phyloP scores from a whole-genome alignment of 1,284 basidiomycete species.

The Fomitopsis pinicola region DNA sequence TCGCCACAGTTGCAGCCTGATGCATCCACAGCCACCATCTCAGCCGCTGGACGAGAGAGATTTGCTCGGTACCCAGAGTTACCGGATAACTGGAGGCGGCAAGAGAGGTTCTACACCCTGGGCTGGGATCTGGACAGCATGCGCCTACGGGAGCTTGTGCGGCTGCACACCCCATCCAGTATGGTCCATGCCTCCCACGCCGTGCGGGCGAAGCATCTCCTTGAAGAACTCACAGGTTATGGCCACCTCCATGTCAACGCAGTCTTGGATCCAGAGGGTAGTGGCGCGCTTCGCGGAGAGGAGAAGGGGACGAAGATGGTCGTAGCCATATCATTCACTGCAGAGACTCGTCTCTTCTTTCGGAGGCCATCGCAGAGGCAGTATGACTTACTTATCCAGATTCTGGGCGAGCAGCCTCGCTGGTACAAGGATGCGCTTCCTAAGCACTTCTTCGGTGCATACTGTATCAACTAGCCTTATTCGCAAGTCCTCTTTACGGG shows the following conservation, averaged over 20 bases:
- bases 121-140: not conserved
- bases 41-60: not conserved
- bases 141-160: not conserved
- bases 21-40: not conserved
- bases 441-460: not conserved
- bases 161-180: not conserved
- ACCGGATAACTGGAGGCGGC: not conserved
- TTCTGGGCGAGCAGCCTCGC: not conserved
- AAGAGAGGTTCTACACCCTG: not conserved
- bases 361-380: not conserved
- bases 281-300: too few species aligned
- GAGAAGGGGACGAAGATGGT: not conserved
- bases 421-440: not conserved
- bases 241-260: not conserved
- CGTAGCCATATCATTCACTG: not conserved
- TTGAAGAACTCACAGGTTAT: not conserved
- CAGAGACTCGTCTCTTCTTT: not conserved
- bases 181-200: not conserved
- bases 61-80: not conserved
- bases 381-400: not conserved
- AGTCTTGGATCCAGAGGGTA: not conserved
- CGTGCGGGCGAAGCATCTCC: not conserved
- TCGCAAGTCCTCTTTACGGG: not conserved
- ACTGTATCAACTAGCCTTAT: not conserved
- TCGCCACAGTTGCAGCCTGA: not conserved